Conservation (phyloP, 192 early-diverging fungal species). For the Mortierella hygrophila region DNA sequence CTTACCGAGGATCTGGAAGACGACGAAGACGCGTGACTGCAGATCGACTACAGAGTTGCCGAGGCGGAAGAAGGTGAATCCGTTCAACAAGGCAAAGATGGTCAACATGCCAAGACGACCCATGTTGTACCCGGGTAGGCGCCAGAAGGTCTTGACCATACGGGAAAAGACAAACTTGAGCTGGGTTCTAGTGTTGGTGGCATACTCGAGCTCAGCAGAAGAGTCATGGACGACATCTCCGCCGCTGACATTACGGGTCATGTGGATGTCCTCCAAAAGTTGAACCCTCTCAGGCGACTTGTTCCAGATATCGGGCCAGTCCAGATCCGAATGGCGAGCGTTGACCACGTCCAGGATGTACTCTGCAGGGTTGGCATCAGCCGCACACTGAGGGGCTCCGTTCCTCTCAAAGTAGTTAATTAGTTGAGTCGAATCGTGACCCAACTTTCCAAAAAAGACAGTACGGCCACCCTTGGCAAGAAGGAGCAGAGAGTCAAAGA, state of each 20-base stretch:
- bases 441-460: constrained; percentile 87
- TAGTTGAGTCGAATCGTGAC: constrained; percentile 70
- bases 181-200: constrained; percentile 60
- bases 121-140: constrained; percentile 79
- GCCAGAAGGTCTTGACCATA: constrained; percentile 78
- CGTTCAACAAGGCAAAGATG: constrained; percentile 69
- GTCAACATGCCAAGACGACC: constrained; percentile 69
- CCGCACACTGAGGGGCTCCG: constrained; percentile 73
- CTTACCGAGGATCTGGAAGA: constrained; percentile 69
- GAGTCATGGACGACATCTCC: neutral
- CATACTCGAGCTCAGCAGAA: constrained; percentile 59
- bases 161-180: constrained; percentile 68
- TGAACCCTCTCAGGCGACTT: constrained; percentile 61
- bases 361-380: constrained; percentile 84
- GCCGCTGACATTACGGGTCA: constrained; percentile 45
- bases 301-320: constrained; percentile 82
- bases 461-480: constrained; percentile 82
- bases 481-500: constrained; percentile 84
- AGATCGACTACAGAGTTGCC: constrained; percentile 64
- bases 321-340: constrained; percentile 64
- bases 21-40: constrained; percentile 76
- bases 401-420: constrained; percentile 81
- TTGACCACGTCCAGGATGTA: constrained; percentile 90
- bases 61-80: constrained; percentile 80
- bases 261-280: constrained; percentile 64